phyloP scores from a whole-genome alignment of 1,284 basidiomycete genomes.

The Rhizoctonia solani region DNA sequence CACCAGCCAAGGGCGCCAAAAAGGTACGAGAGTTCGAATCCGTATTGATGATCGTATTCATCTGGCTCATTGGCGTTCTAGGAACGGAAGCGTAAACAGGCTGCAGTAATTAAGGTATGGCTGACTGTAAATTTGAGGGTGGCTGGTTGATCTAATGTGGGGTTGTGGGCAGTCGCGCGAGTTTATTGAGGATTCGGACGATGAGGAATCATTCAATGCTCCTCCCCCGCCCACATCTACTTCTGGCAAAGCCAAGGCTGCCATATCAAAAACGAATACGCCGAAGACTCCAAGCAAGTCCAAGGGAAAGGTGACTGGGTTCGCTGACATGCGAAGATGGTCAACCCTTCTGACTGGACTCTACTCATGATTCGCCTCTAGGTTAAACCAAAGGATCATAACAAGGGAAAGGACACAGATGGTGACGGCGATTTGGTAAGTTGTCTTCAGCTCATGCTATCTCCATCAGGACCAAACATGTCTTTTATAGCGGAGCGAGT shows the following conservation, averaged over 20 bases:
- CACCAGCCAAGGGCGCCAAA: constrained; percentile 3
- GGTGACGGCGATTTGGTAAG: constrained; percentile 9
- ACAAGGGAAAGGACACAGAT: background rate
- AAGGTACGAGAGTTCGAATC: constrained; percentile 3
- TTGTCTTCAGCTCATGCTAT: background rate
- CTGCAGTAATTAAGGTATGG: constrained; percentile 2
- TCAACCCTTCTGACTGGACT: too few relatives aligned
- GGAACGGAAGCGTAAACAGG: constrained; percentile 16
- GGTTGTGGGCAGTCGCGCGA: constrained; percentile 14
- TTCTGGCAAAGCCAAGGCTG: constrained; percentile 5
- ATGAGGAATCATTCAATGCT: constrained; percentile 13
- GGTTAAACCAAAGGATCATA: too few relatives aligned
- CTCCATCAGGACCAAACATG: background rate
- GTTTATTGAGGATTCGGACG: constrained; percentile 31
- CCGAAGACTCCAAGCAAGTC: background rate
- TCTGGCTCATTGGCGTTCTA: background rate
- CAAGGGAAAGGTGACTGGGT: too few relatives aligned
- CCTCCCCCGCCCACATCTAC: background rate
- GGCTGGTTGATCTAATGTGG: background rate
- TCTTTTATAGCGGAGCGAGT: constrained; percentile 54
- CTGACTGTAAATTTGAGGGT: background rate
- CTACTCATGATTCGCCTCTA: too few relatives aligned
- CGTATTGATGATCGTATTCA: background rate
- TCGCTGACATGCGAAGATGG: too few relatives aligned
- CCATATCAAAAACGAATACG: background rate